Conservation (phyloP, 2,329 filamentous ascomycete species). For the Ophiostoma tasmaniense region DNA sequence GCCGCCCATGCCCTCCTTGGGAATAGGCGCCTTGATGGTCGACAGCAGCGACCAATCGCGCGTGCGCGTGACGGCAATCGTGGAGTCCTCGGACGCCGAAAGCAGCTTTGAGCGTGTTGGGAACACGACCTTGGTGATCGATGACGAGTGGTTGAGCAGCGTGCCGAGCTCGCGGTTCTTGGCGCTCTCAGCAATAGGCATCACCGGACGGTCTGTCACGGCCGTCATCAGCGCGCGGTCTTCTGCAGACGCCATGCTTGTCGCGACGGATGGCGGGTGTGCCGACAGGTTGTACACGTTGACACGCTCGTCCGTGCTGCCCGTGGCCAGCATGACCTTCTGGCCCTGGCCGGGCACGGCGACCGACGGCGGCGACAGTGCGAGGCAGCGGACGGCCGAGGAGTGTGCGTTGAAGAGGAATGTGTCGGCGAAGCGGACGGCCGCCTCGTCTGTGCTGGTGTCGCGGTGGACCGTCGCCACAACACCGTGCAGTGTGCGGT, state of each 20-base stretch:
- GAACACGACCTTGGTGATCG: slow-evolving; percentile 71
- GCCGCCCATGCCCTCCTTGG: slow-evolving; percentile 49
- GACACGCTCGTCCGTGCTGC: slow-evolving; percentile 86
- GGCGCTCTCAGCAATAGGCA: slow-evolving; percentile 64
- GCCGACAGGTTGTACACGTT: slow-evolving; percentile 87
- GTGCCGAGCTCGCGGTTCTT: slow-evolving; percentile 83
- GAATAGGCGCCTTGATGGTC: slow-evolving; percentile 79
- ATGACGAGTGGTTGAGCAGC: slow-evolving; percentile 76
- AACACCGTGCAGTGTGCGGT: slow-evolving; percentile 83
- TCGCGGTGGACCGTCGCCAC: slow-evolving; percentile 54
- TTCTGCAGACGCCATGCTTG: slow-evolving; percentile 24
- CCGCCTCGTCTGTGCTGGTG: slow-evolving; percentile 11
- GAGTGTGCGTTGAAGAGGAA: slow-evolving; percentile 94
- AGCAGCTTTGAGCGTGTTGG: slow-evolving; percentile 81
- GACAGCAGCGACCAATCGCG: slow-evolving; percentile 85
- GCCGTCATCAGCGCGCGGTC: slow-evolving; percentile 54
- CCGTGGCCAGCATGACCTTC: slow-evolving; percentile 83
- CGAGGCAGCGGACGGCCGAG: slow-evolving; percentile 81
- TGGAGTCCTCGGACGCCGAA: slow-evolving; percentile 82
- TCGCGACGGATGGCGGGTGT: slow-evolving; percentile 47
- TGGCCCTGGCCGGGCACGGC: slow-evolving; percentile 54
- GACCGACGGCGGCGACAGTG: slow-evolving; percentile 68
- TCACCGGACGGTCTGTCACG: slow-evolving; percentile 54
- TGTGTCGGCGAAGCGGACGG: slow-evolving; percentile 63
- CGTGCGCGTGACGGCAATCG: slow-evolving; percentile 76